Percentiles rank a stretch among this genome's conserved stretches.
These are phyloP conservation scores for Neurospora sp. DNA, from an alignment of 495 filamentous ascomycete genomes.

Conservation along the genomic window DNA sequence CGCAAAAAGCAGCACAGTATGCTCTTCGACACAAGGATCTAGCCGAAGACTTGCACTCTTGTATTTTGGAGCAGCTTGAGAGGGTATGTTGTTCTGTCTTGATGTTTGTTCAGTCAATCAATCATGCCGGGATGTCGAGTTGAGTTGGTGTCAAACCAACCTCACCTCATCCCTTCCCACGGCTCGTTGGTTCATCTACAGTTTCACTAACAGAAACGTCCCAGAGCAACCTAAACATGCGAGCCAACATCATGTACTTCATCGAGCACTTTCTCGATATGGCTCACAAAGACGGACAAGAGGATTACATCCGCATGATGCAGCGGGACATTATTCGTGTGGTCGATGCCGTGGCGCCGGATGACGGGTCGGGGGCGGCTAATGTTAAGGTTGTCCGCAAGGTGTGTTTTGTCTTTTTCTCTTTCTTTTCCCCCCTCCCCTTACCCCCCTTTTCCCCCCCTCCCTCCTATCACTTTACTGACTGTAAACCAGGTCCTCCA, in stretches of 20 bases:
- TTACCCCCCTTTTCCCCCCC: no score
- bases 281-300: slow-evolving; percentile 60
- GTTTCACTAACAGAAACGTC: neutral
- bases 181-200: neutral
- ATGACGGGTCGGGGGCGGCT: slow-evolving; percentile 80
- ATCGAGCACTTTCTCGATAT: slow-evolving; percentile 89
- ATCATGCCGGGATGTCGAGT: no score
- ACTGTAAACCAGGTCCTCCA: slow-evolving; percentile 63
- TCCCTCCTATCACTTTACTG: no score
- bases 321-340: slow-evolving; percentile 83
- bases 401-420: slow-evolving; percentile 25
- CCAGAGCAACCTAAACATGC: slow-evolving; percentile 86
- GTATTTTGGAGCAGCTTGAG: slow-evolving; percentile 92
- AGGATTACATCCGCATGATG: slow-evolving; percentile 82
- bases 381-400: slow-evolving; percentile 88
- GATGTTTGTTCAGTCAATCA: neutral
- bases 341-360: slow-evolving; percentile 78
- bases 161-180: neutral
- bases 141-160: neutral
- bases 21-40: slow-evolving; percentile 84
- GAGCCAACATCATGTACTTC: slow-evolving; percentile 99
- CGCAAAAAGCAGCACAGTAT: slow-evolving; percentile 89
- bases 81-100: slow-evolving; percentile 36
- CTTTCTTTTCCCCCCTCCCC: no score
- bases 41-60: slow-evolving; percentile 93